A percentile compares a stretch with the other conserved stretches of the same genome.
Conservation (phyloP, 2,329 filamentous ascomycete genomes). For the Plenodomus biglobosus region DNA sequence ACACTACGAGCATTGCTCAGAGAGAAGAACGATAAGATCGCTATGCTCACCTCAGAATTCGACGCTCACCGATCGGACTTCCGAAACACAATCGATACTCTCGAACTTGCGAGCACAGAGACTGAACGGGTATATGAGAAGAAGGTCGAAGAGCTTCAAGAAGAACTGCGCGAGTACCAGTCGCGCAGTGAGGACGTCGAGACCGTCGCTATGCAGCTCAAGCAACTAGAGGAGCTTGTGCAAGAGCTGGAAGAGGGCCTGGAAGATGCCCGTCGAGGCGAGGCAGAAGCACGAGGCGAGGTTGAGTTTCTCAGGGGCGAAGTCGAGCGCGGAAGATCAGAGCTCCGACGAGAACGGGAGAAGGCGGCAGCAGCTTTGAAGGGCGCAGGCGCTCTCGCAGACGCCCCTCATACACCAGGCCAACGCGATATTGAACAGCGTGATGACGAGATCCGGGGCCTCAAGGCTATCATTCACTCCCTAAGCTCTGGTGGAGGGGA, state of each 20-base stretch:
- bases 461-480: slow-evolving; percentile 98
- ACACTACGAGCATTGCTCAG: slow-evolving; percentile 80
- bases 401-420: slow-evolving; percentile 43
- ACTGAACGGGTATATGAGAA: slow-evolving; percentile 96
- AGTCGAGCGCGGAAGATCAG: slow-evolving; percentile 85
- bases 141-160: slow-evolving; percentile 81
- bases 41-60: slow-evolving; percentile 89
- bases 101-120: slow-evolving; percentile 93
- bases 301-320: slow-evolving; percentile 95
- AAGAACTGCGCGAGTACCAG: slow-evolving; percentile 79
- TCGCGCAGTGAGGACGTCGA: slow-evolving; percentile 87
- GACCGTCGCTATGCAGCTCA: slow-evolving; percentile 84
- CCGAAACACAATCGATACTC: slow-evolving; percentile 90
- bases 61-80: slow-evolving; percentile 95
- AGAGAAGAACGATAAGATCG: slow-evolving; percentile 97
- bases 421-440: slow-evolving; percentile 86
- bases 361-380: slow-evolving; percentile 68
- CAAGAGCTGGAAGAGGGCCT: slow-evolving; percentile 96
- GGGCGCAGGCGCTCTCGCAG: slow-evolving; percentile 53
- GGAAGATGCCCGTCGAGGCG: slow-evolving; percentile 89
- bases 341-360: slow-evolving; percentile 84
- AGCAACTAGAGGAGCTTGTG: slow-evolving; percentile 92
- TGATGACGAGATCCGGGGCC: slow-evolving; percentile 93
- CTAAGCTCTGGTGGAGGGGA: slow-evolving; percentile 71
- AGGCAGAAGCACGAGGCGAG: slow-evolving; percentile 92